Base-by-base conservation (phyloP, 176 grass and related monocot genomes). In the Triticum timopheevii region DNA sequence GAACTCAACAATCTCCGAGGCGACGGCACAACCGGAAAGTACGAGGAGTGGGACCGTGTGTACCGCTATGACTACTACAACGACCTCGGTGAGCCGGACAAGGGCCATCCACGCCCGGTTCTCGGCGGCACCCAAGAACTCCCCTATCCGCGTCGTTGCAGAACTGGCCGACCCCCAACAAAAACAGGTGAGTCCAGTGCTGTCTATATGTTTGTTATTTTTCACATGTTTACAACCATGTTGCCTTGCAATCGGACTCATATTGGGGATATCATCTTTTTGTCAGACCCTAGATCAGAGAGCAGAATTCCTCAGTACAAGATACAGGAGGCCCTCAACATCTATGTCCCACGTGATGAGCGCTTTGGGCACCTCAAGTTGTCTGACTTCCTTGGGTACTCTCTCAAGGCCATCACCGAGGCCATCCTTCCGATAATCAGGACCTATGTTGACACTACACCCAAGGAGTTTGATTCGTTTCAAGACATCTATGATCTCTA, bases 141-240 rank as follows among this genome's bases (percentile, higher is more conserved):
- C 16, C 96, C 96, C 1, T 95, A 98, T 65, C 96, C 96, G n/a
- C 93, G 96, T 22, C 96, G 96, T 34, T 86, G 93, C 35, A 89
- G 89, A 68, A 98, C 93, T 7, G 93, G 93, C 10, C 93, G 96
- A 0, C 61, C 0, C 6, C 50, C 77, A 20, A 90, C 95, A 6
- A 9, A 86, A 78, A 49, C 22, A 0, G 89, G 95, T 92, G n/a
- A 73, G 79, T 36, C 73, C 2, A 62, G 56, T n/a, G 16, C 70
- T 25, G 7, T 22, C 13, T 11, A 71, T 36, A 22, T 58, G 2
- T 22, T 20, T 52, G 5, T 15, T 15, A 0, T 44, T 45, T 45
- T 45, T 45, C 44, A 45, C 10, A 13, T 45, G 44, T 45, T 45
- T 12, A 45, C 44, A 45, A 45, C 44, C 44, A 45, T 13, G 44